Base-by-base conservation (phyloP, 2,329 filamentous ascomycete species). In the Cladorrhinum sp. region DNA sequence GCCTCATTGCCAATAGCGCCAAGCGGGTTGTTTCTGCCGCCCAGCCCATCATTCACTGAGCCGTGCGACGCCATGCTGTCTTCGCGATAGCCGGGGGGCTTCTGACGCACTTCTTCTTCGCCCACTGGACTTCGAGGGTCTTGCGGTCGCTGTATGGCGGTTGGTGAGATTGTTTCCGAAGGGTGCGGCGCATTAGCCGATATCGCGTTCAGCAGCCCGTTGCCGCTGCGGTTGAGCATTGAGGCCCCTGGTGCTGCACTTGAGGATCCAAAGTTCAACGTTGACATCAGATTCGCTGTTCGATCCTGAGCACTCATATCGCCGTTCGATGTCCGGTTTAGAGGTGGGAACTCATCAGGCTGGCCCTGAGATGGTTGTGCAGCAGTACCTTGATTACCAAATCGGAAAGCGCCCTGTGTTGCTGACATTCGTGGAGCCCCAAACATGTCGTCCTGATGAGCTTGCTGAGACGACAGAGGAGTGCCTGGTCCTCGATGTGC, bases 121-220 rank as follows among this genome's bases (percentile, higher is more conserved):
- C 69, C 67, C 3, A 72, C 71, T 23, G 71, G 67, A 55, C 70
- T 72, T 62, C 80, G 76, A 4, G 72, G 65, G 22, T 83, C 81
- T 59, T 79, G 79, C 12, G 76, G 72, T 50, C 80, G 77, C 27
- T 75, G 72, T 49, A 73, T 74, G 70, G 55, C 54, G 61, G 65
- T 62, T 1, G 82, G 79, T 36, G 82, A 80, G 59, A 81, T 79
- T 29, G 70, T 73, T 51, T 86, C 81, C 50, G 75, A 74, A 36
- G 78, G 72, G 57, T 84, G 77, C 60, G 41, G 41, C 4, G 75
- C 81, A 63, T 81, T 87, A 4, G 83, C 84, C 49, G 85, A 85
- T n/a, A 88, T 73, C 2, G 85, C 85, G 68, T 85, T 88, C 50
- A 88, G 73, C 41, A 88, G 75, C 8, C 85, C 85, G 68, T 88